Evolutionary conservation across 2,329 filamentous ascomycete species (phyloP).

Genomic region (Monilinia laxa): DNA sequence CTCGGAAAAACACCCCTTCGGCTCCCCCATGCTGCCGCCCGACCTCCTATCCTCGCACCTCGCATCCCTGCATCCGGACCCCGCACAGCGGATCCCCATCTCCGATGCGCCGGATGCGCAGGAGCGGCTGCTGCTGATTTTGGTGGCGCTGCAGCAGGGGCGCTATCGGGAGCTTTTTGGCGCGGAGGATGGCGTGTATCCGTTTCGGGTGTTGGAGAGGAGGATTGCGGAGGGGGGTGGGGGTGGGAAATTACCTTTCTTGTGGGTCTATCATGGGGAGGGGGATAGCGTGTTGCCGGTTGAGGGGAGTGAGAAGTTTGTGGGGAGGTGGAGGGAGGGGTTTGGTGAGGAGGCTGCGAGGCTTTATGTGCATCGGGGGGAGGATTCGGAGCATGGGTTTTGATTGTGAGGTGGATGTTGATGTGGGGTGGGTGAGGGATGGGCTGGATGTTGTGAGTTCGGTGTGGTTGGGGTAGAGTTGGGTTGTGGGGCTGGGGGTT

Average conservation of each 20-base stretch:
- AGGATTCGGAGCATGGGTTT: background rate
- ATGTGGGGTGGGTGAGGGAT: background rate
- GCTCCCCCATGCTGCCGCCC: background rate
- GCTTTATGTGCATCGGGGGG: background rate
- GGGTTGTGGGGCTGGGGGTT: no score
- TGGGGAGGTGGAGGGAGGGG: background rate
- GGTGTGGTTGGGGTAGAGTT: no score
- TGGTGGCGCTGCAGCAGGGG: background rate
- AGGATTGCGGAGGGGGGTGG: no score
- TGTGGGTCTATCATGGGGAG: background rate
- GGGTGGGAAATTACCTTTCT: background rate
- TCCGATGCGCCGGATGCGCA: background rate
- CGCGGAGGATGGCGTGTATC: background rate
- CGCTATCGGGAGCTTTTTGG: background rate
- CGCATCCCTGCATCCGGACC: background rate
- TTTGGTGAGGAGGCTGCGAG: background rate
- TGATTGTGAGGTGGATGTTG: background rate
- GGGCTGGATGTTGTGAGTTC: background rate
- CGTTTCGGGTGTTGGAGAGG: background rate
- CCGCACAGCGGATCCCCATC: background rate
- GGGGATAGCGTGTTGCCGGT: background rate
- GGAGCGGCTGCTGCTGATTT: background rate
- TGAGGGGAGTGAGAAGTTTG: background rate
- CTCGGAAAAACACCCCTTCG: slow-evolving; percentile 1
- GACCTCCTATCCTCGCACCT: no score